A percentile compares a stretch with the other conserved stretches of the same genome.
Conservation (phyloP, 805 yeast species). For the Ogataea pignaliae region DNA sequence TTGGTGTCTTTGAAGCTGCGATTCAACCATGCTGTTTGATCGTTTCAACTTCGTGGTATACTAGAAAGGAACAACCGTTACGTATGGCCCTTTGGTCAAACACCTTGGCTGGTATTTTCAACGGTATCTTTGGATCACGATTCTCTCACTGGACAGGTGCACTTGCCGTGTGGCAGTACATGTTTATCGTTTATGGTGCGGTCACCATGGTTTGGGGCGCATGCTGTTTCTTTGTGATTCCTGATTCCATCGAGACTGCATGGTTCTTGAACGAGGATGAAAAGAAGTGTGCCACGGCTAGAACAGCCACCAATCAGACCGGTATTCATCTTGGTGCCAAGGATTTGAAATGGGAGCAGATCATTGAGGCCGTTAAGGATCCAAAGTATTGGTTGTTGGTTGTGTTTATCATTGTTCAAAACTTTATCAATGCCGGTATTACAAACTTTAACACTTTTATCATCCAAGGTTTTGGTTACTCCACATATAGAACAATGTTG, state of each 20-base stretch:
- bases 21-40: constrained; percentile 33
- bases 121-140: constrained; percentile 31
- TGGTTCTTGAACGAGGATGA: constrained; percentile 34
- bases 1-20: constrained; percentile 40
- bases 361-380: constrained; percentile 30
- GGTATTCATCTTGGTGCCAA: constrained; percentile 37
- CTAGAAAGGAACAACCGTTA: constrained; percentile 28
- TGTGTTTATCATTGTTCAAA: constrained; percentile 33
- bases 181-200: constrained; percentile 32
- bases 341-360: constrained; percentile 26
- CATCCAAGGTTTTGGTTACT: constrained; percentile 35
- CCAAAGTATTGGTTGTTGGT: constrained; percentile 29
- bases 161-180: constrained; percentile 28
- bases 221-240: constrained; percentile 25
- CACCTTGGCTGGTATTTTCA: constrained; percentile 28
- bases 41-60: constrained; percentile 33
- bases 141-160: constrained; percentile 25
- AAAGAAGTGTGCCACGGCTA: constrained; percentile 29
- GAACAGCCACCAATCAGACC: constrained; percentile 32
- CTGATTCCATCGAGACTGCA: constrained; percentile 32
- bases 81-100: constrained; percentile 31
- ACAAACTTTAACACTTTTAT: constrained; percentile 45
- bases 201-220: constrained; percentile 31
- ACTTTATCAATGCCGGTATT: constrained; percentile 56
- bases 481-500: constrained; percentile 32